Evolutionary conservation across 2,329 filamentous ascomycete genomes (phyloP), one percentile per base, ranked within the genome.

Genomic region (Chaetomium sp.): DNA sequence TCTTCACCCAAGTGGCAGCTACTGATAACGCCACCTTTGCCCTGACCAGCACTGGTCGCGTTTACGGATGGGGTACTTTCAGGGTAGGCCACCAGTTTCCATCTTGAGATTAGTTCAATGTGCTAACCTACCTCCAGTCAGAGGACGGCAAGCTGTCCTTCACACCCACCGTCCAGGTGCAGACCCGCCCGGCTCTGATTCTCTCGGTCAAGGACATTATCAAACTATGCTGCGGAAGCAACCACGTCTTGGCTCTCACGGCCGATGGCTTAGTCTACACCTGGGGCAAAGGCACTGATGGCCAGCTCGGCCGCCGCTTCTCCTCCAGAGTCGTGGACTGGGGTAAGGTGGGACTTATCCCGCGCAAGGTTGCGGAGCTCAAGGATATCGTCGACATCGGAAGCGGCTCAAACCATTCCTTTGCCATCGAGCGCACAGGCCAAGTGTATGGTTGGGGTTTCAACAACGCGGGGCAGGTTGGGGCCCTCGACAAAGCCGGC

Each of bases 21-120:
- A 86, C 86, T 51, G 90, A 94, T 77, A 92, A 87, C 72, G 86
- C 87, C 57, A 90, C 86, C 1, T 92, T 94, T 75, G 90, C 83
- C 16, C 81, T 95, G 38, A 93, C 91, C 8, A 85, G 87, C 59
- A 86, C 90, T 65, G 91, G 91, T 21, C 82, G 84, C 57, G 87
- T 94, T 35, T 94, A 92, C 72, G 91, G 91, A 65, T 94, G 91
- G 90, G 91, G 91, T 42, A 91, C 89, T 7, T 94, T 94, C 80
- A 82, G 89, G 71, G 83, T 75, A 68, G 66, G 71, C 25, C 25
- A 45, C 38, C 13, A 21, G 16, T 60, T 13, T 60, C 66, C 8
- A 49, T 13, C 5, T 51, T 1, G 27, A 5, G 45, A 16, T 13
- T 12, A 9, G 9, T 16, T 4, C 35, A 72, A 72, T 72, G 82